Percentiles rank a stretch among this genome's conserved stretches.
Evolutionary conservation across 371 early-diverging fungal genomes (phyloP).

Genomic region (Zancudomyces culisetae): DNA sequence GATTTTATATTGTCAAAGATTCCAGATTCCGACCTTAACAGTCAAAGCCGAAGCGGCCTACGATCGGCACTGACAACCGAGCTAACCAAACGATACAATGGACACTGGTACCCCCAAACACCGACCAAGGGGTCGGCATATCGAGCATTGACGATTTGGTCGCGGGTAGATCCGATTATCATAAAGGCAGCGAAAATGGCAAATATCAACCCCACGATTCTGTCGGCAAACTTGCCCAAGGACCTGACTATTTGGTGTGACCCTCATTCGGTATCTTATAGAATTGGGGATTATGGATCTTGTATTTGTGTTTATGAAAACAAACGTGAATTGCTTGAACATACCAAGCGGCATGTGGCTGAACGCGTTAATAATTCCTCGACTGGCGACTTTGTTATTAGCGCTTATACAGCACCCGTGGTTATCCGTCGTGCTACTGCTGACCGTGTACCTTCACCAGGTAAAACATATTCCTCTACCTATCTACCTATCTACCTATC

Average conservation of each 20-base stretch:
- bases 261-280: constrained; percentile 47
- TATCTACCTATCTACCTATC: not conserved
- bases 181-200: constrained; percentile 29
- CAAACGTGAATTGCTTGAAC: constrained; percentile 19
- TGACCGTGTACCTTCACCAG: constrained; percentile 6
- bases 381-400: constrained; percentile 23
- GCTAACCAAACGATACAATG: constrained; percentile 23
- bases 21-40: constrained; percentile 21
- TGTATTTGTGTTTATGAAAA: constrained; percentile 46
- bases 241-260: constrained; percentile 64
- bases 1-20: constrained; percentile 30
- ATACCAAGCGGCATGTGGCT: constrained; percentile 17
- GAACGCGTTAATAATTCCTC: constrained; percentile 15
- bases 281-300: constrained; percentile 49
- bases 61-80: constrained; percentile 20
- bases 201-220: constrained; percentile 15
- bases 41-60: constrained; percentile 17
- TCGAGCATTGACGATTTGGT: constrained; percentile 48
- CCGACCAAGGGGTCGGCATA: constrained; percentile 48
- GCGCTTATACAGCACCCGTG: constrained; percentile 24
- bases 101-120: constrained; percentile 48
- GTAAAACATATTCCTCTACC: constrained; percentile 4
- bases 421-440: constrained; percentile 23
- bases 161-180: constrained; percentile 38
- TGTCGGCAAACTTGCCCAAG: constrained; percentile 35